A percentile compares a stretch with the other conserved stretches of the same genome.
phyloP scores from a whole-genome alignment of 306 rosid genomes.

The Prunus mongolica region DNA sequence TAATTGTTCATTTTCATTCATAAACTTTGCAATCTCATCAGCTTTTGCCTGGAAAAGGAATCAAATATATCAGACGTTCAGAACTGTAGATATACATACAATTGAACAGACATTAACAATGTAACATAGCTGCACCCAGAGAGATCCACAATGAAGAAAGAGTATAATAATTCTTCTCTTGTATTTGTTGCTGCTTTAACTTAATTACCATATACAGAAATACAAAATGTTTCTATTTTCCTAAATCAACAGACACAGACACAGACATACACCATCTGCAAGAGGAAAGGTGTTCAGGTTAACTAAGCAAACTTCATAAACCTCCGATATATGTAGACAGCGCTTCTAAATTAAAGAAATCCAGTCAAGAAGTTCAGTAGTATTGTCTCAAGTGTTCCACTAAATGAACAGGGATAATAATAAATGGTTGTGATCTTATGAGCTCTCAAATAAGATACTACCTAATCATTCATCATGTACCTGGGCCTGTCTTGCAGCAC shows the following conservation, averaged over 20 bases:
- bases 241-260: not conserved
- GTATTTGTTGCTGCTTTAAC: not conserved
- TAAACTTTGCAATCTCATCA: slow-evolving; percentile 88
- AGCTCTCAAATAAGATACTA: slow-evolving; percentile 18
- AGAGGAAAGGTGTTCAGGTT: not conserved
- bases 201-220: not conserved
- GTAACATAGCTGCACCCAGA: not conserved
- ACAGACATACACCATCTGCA: not conserved
- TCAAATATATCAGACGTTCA: not conserved
- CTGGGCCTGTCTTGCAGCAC: slow-evolving; percentile 99
- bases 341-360: not conserved
- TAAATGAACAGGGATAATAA: not conserved
- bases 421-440: slow-evolving; percentile 6
- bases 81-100: not conserved
- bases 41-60: slow-evolving; percentile 76
- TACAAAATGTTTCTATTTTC: not conserved
- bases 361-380: slow-evolving; percentile 1
- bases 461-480: slow-evolving; percentile 41
- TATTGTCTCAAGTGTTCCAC: not conserved
- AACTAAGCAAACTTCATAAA: not conserved
- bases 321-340: not conserved
- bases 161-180: not conserved
- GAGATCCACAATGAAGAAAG: not conserved
- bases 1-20: slow-evolving; percentile 92
- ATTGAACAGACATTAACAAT: slow-evolving; percentile 1